Evolutionary conservation across 2,329 filamentous ascomycete species (phyloP).

Genomic region (Aspergillus versicolor): DNA sequence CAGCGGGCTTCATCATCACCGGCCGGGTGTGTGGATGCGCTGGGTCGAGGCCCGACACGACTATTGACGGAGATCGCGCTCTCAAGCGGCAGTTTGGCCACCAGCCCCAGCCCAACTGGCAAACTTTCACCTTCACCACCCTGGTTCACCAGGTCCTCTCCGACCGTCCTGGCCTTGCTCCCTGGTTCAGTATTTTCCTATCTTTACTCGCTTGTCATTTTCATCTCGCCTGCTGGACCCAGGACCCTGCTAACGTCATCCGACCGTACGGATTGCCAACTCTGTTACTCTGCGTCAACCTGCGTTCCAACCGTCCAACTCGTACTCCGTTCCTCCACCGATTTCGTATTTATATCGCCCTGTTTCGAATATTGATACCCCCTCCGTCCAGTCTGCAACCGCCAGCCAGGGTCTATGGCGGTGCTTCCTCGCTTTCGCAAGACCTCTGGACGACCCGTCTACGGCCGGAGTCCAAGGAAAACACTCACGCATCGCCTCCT

Average conservation of each 20-base stretch:
- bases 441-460: slow-evolving; percentile 24
- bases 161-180: too few species aligned
- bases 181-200: too few species aligned
- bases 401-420: slow-evolving; percentile 19
- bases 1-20: neutral
- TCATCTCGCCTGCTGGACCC: neutral
- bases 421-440: slow-evolving; percentile 29
- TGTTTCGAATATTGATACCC: neutral
- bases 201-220: neutral
- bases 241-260: neutral
- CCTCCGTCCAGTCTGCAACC: neutral
- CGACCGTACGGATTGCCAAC: neutral
- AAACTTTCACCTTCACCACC: neutral
- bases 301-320: neutral
- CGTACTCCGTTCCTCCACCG: neutral
- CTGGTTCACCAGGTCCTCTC: too few species aligned
- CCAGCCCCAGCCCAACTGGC: neutral
- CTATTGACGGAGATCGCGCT: neutral
- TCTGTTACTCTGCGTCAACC: neutral
- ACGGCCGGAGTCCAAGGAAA: slow-evolving; percentile 30
- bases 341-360: neutral
- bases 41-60: neutral
- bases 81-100: neutral
- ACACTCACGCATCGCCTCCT: slow-evolving; percentile 60
- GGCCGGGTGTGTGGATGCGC: neutral